Evolutionary conservation across 2,329 filamentous ascomycete species (phyloP).

Genomic region (Trichoderma koningii): DNA sequence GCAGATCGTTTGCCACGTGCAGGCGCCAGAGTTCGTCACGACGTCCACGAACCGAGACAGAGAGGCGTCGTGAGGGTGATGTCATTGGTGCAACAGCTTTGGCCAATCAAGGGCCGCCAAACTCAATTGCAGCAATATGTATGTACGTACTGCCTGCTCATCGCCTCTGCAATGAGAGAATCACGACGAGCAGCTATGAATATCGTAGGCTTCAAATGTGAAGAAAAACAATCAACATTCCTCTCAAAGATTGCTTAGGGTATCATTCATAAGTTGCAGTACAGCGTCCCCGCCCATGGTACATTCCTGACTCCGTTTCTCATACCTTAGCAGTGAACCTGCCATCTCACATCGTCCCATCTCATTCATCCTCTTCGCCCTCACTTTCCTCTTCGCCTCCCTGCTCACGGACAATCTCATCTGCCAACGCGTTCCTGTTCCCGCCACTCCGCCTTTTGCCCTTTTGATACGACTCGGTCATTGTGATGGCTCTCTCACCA

Average conservation of each 20-base stretch:
- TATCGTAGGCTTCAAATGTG: too few species aligned
- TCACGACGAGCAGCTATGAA: too few species aligned
- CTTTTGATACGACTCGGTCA: slow-evolving; percentile 52
- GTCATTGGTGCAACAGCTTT: slow-evolving; percentile 24
- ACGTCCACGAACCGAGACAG: background rate
- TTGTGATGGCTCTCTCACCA: slow-evolving; percentile 59
- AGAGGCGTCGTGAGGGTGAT: slow-evolving; percentile 18
- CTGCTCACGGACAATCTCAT: slow-evolving; percentile 40
- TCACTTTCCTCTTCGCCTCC: slow-evolving; percentile 35
- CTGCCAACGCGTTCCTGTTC: slow-evolving; percentile 40
- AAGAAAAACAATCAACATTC: background rate
- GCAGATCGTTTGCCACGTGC: slow-evolving; percentile 18
- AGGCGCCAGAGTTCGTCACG: slow-evolving; percentile 15
- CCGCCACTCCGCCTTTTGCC: slow-evolving; percentile 43
- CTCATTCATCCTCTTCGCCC: slow-evolving; percentile 26
- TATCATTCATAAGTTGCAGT: slow-evolving; percentile 16
- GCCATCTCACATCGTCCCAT: background rate
- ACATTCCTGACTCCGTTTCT: background rate
- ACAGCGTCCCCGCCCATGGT: background rate
- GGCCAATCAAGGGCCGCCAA: slow-evolving; percentile 8
- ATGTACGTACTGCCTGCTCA: background rate
- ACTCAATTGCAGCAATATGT: background rate
- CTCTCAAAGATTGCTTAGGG: background rate
- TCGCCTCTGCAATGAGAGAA: background rate
- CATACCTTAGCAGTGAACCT: background rate